phyloP scores from a whole-genome alignment of 2,329 filamentous ascomycete species.

The Monilinia fructigena region DNA sequence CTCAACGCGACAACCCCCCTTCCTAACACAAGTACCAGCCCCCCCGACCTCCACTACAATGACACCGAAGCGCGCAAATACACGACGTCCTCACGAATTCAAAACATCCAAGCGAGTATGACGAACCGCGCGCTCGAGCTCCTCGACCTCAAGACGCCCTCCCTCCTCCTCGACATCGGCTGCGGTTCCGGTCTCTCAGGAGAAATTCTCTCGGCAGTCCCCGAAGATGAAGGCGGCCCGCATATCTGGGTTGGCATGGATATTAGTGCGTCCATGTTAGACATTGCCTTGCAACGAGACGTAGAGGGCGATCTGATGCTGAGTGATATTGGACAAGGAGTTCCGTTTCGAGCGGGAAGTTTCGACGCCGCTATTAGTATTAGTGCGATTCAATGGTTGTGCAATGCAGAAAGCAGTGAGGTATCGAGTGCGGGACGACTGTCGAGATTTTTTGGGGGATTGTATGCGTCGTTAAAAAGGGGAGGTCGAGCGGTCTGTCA shows the following conservation, averaged over 20 bases:
- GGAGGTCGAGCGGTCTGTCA: conserved; percentile 92
- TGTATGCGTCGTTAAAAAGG: conserved; percentile 80
- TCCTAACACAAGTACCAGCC: conserved; percentile 50
- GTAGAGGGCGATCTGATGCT: conserved; percentile 93
- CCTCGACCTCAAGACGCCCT: conserved; percentile 75
- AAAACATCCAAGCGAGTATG: conserved; percentile 93
- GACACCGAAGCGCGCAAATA: conserved; percentile 95
- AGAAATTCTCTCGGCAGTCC: conserved; percentile 79
- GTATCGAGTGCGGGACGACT: conserved; percentile 77
- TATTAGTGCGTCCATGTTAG: conserved; percentile 93
- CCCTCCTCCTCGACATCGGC: conserved; percentile 91
- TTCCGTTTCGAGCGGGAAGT: conserved; percentile 86
- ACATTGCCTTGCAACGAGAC: conserved; percentile 85
- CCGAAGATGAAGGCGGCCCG: conserved; percentile 71
- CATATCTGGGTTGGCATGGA: conserved; percentile 99
- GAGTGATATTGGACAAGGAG: conserved; percentile 90
- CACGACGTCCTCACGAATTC: conserved; percentile 92
- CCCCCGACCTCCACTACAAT: conserved; percentile 96
- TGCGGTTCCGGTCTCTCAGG: conserved; percentile 93
- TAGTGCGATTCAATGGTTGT: conserved; percentile 96
- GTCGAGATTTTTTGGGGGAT: conserved; percentile 83
- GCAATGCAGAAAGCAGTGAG: conserved; percentile 87
- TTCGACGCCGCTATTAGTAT: conserved; percentile 97
- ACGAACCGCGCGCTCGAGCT: conserved; percentile 90
- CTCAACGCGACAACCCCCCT: conserved; percentile 28